phyloP scores from a whole-genome alignment of 495 filamentous ascomycete species.

The Glarea lozoyensis region DNA sequence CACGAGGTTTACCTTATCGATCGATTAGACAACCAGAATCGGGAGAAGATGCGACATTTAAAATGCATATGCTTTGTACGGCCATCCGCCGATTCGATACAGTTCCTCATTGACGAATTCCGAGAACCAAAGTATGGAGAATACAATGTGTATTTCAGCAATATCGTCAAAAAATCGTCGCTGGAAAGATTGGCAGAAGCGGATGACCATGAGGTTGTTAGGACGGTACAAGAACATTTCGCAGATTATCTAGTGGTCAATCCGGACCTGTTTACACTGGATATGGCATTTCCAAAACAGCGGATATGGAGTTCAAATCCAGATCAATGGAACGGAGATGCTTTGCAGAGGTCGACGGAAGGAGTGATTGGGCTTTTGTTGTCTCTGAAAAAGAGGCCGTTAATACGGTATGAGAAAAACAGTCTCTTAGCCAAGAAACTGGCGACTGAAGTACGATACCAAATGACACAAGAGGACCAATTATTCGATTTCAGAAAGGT shows the following conservation, averaged over 20 bases:
- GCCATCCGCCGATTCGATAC: slow-evolving; percentile 82
- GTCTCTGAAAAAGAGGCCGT: slow-evolving; percentile 88
- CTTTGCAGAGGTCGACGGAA: slow-evolving; percentile 74
- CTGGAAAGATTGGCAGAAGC: slow-evolving; percentile 91
- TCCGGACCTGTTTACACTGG: slow-evolving; percentile 81
- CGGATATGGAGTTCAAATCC: slow-evolving; percentile 72
- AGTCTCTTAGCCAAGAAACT: slow-evolving; percentile 87
- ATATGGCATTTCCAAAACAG: slow-evolving; percentile 63
- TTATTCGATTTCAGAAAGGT: slow-evolving; percentile 94
- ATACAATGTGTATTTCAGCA: slow-evolving; percentile 95
- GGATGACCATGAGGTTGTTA: slow-evolving; percentile 96
- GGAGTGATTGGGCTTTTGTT: slow-evolving; percentile 76
- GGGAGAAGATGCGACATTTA: slow-evolving; percentile 97
- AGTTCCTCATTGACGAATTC: slow-evolving; percentile 89
- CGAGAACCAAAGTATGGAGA: slow-evolving; percentile 96
- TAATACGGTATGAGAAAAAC: slow-evolving; percentile 91
- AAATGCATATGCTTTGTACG: slow-evolving; percentile 89
- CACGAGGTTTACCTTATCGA: slow-evolving; percentile 98
- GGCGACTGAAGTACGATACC: slow-evolving; percentile 83
- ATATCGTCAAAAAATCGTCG: slow-evolving; percentile 92
- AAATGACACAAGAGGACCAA: slow-evolving; percentile 91
- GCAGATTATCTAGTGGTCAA: slow-evolving; percentile 93
- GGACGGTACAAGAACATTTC: slow-evolving; percentile 86
- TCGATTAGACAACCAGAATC: slow-evolving; percentile 78
- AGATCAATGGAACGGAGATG: slow-evolving; percentile 84